A percentile compares a stretch with the other conserved stretches of the same genome.
phyloP scores from a whole-genome alignment of 352 stramenopile species.

The Pythium dissimile region DNA sequence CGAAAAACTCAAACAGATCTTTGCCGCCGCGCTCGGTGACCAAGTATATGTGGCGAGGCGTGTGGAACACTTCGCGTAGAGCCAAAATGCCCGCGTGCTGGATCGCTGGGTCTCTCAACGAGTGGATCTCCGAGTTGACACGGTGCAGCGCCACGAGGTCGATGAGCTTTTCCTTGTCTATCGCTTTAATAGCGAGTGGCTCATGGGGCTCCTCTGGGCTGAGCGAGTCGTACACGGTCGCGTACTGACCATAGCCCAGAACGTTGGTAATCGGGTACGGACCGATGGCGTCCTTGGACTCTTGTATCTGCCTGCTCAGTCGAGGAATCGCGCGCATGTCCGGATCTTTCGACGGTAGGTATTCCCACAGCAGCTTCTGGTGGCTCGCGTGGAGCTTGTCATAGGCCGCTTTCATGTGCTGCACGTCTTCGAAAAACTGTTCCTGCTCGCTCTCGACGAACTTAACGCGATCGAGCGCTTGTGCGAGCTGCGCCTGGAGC shows the following conservation, averaged over 20 bases:
- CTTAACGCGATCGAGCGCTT: slow-evolving; percentile 57
- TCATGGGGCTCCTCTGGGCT: slow-evolving; percentile 13
- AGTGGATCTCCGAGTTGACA: slow-evolving; percentile 78
- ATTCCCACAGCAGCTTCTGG: slow-evolving; percentile 75
- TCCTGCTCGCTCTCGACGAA: slow-evolving; percentile 84
- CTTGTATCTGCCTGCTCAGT: slow-evolving; percentile 36
- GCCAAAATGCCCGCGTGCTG: slow-evolving; percentile 63
- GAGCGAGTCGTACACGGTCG: slow-evolving; percentile 58
- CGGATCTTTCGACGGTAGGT: slow-evolving; percentile 49
- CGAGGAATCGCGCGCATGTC: slow-evolving; percentile 54
- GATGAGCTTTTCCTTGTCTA: slow-evolving; percentile 81
- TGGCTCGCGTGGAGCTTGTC: slow-evolving; percentile 61
- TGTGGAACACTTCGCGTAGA: slow-evolving; percentile 78
- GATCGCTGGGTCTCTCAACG: slow-evolving; percentile 55
- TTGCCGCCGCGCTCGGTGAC: slow-evolving; percentile 78
- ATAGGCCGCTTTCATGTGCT: slow-evolving; percentile 71
- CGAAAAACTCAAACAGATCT: slow-evolving; percentile 86
- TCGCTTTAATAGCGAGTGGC: slow-evolving; percentile 73
- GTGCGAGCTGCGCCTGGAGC: slow-evolving; percentile 39
- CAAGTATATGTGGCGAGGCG: slow-evolving; percentile 71
- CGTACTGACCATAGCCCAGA: slow-evolving; percentile 85
- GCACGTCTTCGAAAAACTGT: slow-evolving; percentile 74
- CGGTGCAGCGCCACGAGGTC: slow-evolving; percentile 70
- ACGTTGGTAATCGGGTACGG: slow-evolving; percentile 65
- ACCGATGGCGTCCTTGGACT: slow-evolving; percentile 52